Evolutionary conservation across 2,329 filamentous ascomycete species (phyloP), one percentile per base, ranked within the genome.

Genomic region (Ceratocystis smalleyi): DNA sequence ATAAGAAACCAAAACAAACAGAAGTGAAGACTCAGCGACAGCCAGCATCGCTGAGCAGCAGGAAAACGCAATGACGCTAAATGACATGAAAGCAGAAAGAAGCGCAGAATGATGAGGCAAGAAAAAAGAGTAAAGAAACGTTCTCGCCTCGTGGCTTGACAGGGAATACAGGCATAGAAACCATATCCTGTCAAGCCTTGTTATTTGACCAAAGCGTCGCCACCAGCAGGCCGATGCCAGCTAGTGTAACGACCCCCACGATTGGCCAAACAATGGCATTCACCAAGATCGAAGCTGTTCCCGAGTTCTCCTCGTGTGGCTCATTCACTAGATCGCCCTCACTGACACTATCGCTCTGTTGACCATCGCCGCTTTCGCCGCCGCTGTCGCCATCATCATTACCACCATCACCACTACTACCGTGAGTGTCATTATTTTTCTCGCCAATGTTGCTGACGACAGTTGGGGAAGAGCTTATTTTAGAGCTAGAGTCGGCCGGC

Each of bases 241-340:
- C 60, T 10, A 65, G 1, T 22, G 57, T 43, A 17, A 55, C 64
- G 24, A 30, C 27, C 17, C 60, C 60, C 17, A 65, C 61, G n/a
- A 65, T 62, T 17, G 60, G 64, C 64, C 60, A 63, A 24, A 65
- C 64, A 60, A 65, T 65, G 3, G 64, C 64, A n/a, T 65, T 65
- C 15, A 63, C 59, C 24, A 61, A 30, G 30, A 49, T 10, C n/a
- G 43, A 45, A 49, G 59, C 59, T 5, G 59, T 27, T n/a, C 59
- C 27, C 8, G 59, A 61, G 30, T 43, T 47, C 45, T 47, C 43
- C 12, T 61, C 40, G 10, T 43, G 27, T 10, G 24, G 24, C n/a
- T 61, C 35, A 7, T 61, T 43, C 19, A 61, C 19, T 5, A 17
- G 27, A 8, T 49, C 59, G 15, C 10, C 27, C 24, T 61, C 43